Conservation (phyloP, 2,329 filamentous ascomycete genomes). For the Cordyceps pruinosa region DNA sequence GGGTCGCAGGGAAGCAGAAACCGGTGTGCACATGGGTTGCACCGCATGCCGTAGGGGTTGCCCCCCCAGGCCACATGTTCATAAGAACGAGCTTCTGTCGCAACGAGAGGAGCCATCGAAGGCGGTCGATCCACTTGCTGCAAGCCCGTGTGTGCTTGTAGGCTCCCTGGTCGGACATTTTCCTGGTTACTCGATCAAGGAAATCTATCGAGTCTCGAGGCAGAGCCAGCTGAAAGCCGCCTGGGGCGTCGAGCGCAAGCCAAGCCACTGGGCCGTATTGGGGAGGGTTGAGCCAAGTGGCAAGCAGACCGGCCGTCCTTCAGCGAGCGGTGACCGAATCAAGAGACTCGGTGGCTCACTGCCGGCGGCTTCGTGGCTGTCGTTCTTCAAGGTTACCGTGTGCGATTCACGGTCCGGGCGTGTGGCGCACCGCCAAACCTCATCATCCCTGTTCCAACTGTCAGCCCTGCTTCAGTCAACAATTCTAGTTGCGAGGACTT, state of each 20-base stretch:
- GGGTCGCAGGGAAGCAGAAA: neutral
- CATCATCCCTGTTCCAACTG: no score
- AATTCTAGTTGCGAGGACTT: neutral
- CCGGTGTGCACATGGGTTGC: neutral
- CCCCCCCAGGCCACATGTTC: slow-evolving; percentile 1
- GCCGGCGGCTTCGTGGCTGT: neutral
- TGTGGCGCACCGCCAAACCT: neutral
- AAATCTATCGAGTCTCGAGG: neutral
- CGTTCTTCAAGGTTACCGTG: neutral
- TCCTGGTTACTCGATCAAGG: neutral
- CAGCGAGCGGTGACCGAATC: neutral
- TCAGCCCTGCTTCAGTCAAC: neutral
- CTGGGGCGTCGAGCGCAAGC: neutral
- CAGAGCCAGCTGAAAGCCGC: neutral
- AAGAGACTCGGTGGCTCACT: neutral
- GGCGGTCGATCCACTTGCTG: no score
- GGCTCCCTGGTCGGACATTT: no score
- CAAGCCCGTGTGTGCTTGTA: no score
- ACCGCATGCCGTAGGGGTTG: neutral
- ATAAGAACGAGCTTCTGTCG: neutral
- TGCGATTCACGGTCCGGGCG: neutral
- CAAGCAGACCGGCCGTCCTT: neutral
- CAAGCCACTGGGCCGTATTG: neutral
- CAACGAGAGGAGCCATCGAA: neutral
- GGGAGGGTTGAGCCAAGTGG: neutral